A percentile compares a stretch with the other conserved stretches of the same genome.
These are phyloP conservation scores for Mycena sanguinolenta DNA, from an alignment of 768 basidiomycete species.

Conservation along the genomic window DNA sequence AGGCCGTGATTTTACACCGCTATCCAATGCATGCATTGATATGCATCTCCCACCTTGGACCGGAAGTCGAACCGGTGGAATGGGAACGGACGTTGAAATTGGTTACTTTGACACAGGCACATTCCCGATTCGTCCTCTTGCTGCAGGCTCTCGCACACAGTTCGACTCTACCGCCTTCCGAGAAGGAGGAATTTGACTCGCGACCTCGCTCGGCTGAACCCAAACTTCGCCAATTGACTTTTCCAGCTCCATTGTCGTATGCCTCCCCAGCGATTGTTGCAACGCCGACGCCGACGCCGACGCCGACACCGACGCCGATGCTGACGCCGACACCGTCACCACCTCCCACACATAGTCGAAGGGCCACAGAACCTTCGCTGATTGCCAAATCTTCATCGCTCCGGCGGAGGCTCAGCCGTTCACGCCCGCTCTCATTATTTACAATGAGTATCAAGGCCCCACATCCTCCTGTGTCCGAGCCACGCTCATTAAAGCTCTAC, in stretches of 20 bases:
- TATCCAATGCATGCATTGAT: constrained; percentile 80
- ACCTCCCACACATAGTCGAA: constrained; percentile 35
- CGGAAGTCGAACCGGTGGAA: constrained; percentile 46
- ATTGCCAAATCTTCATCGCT: constrained; percentile 35
- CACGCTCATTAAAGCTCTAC: constrained; percentile 60
- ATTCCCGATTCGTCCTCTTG: constrained; percentile 82
- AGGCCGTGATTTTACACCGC: constrained; percentile 71
- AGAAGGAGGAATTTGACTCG: constrained; percentile 56
- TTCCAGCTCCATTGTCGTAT: constrained; percentile 81
- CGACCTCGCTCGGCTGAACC: constrained; percentile 47
- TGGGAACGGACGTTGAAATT: constrained; percentile 53
- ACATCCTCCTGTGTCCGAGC: constrained; percentile 63
- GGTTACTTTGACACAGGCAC: constrained; percentile 67
- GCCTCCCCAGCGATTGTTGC: constrained; percentile 33
- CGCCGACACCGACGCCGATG: too few relatives aligned
- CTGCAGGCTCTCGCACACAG: constrained; percentile 81
- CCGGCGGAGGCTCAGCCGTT: constrained; percentile 38
- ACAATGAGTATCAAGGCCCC: constrained; percentile 42
- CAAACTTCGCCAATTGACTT: constrained; percentile 70
- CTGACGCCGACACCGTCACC: constrained; percentile 23
- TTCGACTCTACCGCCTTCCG: constrained; percentile 60
- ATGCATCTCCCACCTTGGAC: constrained; percentile 56
- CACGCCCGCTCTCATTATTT: constrained; percentile 55
- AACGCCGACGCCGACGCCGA: too few relatives aligned
- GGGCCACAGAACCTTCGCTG: constrained; percentile 9